Base-by-base conservation (phyloP, 169 alveolate genomes). In the Theileria annulata region DNA sequence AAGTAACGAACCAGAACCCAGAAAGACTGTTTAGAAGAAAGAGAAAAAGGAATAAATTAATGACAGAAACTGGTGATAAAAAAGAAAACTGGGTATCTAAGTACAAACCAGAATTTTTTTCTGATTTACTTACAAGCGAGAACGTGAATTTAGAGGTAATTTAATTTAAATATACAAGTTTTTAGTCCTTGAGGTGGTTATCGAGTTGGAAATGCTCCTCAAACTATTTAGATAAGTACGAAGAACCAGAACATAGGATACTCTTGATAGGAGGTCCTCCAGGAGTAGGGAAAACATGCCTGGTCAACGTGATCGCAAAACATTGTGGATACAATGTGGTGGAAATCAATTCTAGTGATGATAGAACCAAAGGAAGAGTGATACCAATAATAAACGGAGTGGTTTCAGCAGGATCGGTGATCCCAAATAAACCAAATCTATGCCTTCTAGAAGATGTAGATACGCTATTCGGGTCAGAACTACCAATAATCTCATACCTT, bases 331-430 rank as follows among this genome's bases (percentile, higher is more conserved):
- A 91, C 88, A 93, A 96, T 75, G 92, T 96, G 19, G 90, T 95
- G 23, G 99, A 97, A 85, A 92, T 97, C 71, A 98, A 98, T 88
- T 99, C 99, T 2, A 93, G 98, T 77, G 99, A 97, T 73, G 97
- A 95, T 58, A 88, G 99, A 79, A 95, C 95, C 75, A 96, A 96
- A 77, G 92, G 80, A 21, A 74, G 88, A 51, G 25, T 88, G 2
- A 71, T 87, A 9, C 91, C 94, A 17, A 77, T 77, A 42, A 82
- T 91, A 23, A 88, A 82, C 78, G 88, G 93, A 0, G 69, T 91
- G 4, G 77, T 86, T 21, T 80, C 91, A 51, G 85, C 81, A 70
- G 93, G 87, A 74, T 88, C 94, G 8, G 88, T 80, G 42, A 58
- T 60, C 12, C 63, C 88, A 67, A 31, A 87, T 56, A 80, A 80